Conservation (phyloP, 2,329 filamentous ascomycete genomes). For the Elsinoe australis region DNA sequence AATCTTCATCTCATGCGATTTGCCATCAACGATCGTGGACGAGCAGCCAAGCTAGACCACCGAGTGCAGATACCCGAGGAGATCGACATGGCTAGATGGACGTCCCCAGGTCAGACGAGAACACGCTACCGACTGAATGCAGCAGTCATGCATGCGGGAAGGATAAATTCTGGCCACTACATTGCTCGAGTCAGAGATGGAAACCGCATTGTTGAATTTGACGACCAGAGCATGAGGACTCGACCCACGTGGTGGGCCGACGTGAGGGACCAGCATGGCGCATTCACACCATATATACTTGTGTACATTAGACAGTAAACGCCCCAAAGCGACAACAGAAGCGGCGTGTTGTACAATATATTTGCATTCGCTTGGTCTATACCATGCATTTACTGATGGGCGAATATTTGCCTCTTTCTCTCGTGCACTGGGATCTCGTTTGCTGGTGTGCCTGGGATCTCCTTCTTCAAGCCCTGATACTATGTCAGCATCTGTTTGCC, state of each 20-base stretch:
- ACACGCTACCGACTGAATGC: slow-evolving; percentile 21
- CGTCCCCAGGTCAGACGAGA: neutral
- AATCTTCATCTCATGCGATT: slow-evolving; percentile 21
- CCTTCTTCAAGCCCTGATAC: slow-evolving; percentile 45
- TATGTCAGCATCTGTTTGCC: neutral
- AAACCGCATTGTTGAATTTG: slow-evolving; percentile 18
- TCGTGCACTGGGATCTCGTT: slow-evolving; percentile 44
- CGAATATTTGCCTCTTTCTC: slow-evolving; percentile 40
- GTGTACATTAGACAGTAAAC: slow-evolving; percentile 20
- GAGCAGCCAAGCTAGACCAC: slow-evolving; percentile 16
- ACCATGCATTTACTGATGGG: slow-evolving; percentile 21
- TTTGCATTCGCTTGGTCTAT: slow-evolving; percentile 10
- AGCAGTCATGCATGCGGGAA: slow-evolving; percentile 21
- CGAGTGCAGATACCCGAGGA: slow-evolving; percentile 18
- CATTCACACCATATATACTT: slow-evolving; percentile 21
- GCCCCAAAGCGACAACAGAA: slow-evolving; percentile 3
- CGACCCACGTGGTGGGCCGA: slow-evolving; percentile 12
- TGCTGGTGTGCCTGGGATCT: slow-evolving; percentile 44
- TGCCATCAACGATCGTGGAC: slow-evolving; percentile 1
- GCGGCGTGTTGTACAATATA: slow-evolving; percentile 15
- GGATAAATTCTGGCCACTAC: slow-evolving; percentile 21
- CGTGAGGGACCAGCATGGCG: neutral
- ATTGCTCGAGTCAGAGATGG: slow-evolving; percentile 25
- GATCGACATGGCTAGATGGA: slow-evolving; percentile 18
- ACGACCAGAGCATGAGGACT: slow-evolving; percentile 16